Evolutionary conservation across 2,329 filamentous ascomycete genomes (phyloP), one percentile per base, ranked within the genome.

Genomic region (Venturiaceae sp.): DNA sequence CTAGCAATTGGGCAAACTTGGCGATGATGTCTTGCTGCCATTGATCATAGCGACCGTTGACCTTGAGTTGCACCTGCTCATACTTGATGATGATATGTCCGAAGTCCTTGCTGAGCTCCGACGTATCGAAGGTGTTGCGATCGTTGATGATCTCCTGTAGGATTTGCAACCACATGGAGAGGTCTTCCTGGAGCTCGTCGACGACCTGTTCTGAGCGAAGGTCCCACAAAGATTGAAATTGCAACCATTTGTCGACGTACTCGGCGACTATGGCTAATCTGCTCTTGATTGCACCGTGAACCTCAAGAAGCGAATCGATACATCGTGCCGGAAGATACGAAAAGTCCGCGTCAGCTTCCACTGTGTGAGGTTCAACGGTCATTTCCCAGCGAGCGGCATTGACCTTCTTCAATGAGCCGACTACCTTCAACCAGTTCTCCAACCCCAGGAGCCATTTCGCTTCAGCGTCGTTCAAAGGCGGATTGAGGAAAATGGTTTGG

Each of bases 31-130:
- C 94, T 66, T 96, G 90, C 72, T 99, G 94, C 94, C 95, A 99
- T 71, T 97, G 92, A 69, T 99, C 95, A 69, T 99, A 99, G 72
- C 97, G 99, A 66, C 91, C 90, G 67, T 97, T 99, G 71, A 99
- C 94, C 73, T 96, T 96, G 59, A 92, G 90, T 73, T 99, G 95
- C 0, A 99, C 94, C 72, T 99, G 95, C 66, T 97, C 94, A 68
- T 99, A 99, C 71, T 99, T 92, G 67, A 99, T 91, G 3, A 88
- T 90, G 57, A 97, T 85, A 71, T 95, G 92, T 4, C 94, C 94
- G 69, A 99, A 99, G 1, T 87, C 88, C 39, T 89, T 87, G 71
- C 87, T 94, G 63, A 95, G 90, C 69, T 96, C 94, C 8, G 92
- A 95, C 1, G 92, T 99, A 69, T 99, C 94, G 66, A 99, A 99